A percentile compares a stretch with the other conserved stretches of the same genome.
Evolutionary conservation across 345 rosid species (phyloP).

Genomic region (Raphanus raphanistrum): DNA sequence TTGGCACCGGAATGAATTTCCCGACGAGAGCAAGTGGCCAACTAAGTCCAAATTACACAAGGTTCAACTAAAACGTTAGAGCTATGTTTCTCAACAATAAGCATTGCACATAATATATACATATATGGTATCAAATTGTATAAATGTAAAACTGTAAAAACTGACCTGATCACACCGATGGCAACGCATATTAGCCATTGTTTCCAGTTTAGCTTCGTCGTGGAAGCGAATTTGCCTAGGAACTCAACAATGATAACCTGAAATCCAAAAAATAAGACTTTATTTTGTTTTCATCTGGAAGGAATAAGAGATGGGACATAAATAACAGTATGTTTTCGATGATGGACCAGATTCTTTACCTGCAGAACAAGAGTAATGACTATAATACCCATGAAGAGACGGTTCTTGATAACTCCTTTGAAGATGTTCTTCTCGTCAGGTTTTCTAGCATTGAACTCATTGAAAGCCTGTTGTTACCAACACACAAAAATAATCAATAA

Average conservation of each 20-base stretch:
- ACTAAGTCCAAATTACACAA: conserved; percentile 41
- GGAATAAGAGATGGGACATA: neutral
- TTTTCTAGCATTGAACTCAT: conserved; percentile 93
- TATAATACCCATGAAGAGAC: conserved; percentile 75
- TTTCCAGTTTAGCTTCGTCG: conserved; percentile 74
- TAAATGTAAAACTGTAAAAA: neutral
- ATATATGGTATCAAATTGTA: neutral
- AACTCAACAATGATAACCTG: conserved; percentile 81
- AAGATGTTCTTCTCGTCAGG: conserved; percentile 87
- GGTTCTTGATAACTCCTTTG: conserved; percentile 66
- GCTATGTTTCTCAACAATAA: neutral
- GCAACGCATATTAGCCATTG: conserved; percentile 65
- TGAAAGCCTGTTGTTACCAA: conserved; percentile 61
- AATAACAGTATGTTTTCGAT: neutral
- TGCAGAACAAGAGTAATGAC: conserved; percentile 72
- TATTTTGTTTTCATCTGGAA: neutral
- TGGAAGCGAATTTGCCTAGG: conserved; percentile 77
- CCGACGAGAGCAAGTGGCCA: conserved; percentile 91
- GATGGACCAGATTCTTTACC: conserved; percentile 43
- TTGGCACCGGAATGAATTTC: conserved; percentile 76
- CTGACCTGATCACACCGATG: conserved; percentile 68
- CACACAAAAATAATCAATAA: neutral
- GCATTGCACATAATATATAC: neutral
- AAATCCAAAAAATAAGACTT: neutral
- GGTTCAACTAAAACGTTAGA: neutral